Conservation (phyloP, 2,329 filamentous ascomycete species). For the Pseudogymnoascus sp. region DNA sequence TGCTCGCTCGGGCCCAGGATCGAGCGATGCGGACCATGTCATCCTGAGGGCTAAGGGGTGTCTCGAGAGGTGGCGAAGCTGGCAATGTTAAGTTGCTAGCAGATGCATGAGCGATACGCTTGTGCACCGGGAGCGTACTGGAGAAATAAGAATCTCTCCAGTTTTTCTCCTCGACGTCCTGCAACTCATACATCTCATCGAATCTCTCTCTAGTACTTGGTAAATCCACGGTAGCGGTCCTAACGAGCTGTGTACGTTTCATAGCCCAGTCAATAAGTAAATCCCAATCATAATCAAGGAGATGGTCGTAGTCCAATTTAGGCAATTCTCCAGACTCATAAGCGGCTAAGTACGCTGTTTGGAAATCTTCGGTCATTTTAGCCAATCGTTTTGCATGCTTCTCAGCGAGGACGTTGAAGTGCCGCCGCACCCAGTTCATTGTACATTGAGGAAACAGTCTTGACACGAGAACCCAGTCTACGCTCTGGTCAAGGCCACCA, state of each 20-base stretch:
- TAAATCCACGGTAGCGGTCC: conserved; percentile 33
- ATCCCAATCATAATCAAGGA: conserved; percentile 61
- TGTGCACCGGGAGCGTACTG: conserved; percentile 39
- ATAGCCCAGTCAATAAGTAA: conserved; percentile 59
- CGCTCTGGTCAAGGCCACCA: conserved; percentile 50
- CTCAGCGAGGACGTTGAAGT: conserved; percentile 47
- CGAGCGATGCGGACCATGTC: conserved; percentile 38
- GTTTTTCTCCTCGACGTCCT: conserved; percentile 34
- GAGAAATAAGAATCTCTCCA: conserved; percentile 54
- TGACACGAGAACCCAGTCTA: conserved; percentile 55
- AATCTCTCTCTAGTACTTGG: conserved; percentile 42
- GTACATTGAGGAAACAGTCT: conserved; percentile 48
- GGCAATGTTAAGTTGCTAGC: conserved; percentile 39
- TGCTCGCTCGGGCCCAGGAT: conserved; percentile 54
- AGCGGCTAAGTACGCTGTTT: conserved; percentile 55
- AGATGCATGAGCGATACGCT: conserved; percentile 28
- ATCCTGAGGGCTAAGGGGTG: conserved; percentile 19
- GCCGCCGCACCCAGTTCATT: conserved; percentile 44
- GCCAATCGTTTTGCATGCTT: conserved; percentile 47
- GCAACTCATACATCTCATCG: conserved; percentile 32
- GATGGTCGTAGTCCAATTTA: conserved; percentile 54
- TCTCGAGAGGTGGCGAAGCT: conserved; percentile 16
- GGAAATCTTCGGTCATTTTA: conserved; percentile 55
- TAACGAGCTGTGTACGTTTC: conserved; percentile 29
- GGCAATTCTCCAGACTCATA: conserved; percentile 57